Conservation (phyloP, 176 grass and related monocot genomes). For the Aegilops longissima region DNA sequence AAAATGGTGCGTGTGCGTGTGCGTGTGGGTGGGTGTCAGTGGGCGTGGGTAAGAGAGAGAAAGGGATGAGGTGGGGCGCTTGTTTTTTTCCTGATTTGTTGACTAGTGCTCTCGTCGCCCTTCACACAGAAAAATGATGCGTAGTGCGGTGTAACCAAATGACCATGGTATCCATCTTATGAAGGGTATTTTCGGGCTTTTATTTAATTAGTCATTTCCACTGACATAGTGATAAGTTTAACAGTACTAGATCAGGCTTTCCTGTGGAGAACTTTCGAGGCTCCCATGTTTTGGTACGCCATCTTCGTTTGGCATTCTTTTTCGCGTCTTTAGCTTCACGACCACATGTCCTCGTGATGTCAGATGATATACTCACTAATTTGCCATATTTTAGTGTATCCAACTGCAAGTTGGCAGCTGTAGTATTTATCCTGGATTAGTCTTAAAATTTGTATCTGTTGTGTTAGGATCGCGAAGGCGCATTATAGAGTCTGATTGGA, state of each 20-base stretch:
- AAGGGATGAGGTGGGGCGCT: not conserved
- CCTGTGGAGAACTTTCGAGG: not conserved
- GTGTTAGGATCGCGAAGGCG: not conserved
- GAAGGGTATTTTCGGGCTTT: slow-evolving; percentile 38
- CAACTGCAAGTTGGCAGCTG: not conserved
- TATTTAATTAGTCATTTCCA: not conserved
- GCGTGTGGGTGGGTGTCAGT: not conserved
- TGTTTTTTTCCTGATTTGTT: slow-evolving; percentile 15
- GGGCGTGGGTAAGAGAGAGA: not conserved
- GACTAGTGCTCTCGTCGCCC: slow-evolving; percentile 9
- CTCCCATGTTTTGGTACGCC: not conserved
- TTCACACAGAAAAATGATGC: not conserved
- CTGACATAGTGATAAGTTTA: not conserved
- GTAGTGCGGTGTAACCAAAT: slow-evolving; percentile 3
- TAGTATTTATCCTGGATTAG: not conserved
- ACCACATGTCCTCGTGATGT: not conserved
- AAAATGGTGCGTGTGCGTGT: not conserved
- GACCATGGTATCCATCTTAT: not conserved
- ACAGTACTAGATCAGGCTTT: slow-evolving; percentile 10
- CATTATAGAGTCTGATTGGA: not conserved
- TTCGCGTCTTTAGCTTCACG: not conserved
- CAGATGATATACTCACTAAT: not conserved
- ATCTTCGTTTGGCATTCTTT: slow-evolving; percentile 1
- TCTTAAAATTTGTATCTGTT: not conserved
- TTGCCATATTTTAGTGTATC: not conserved